Evolutionary conservation across 805 yeast genomes (phyloP).

Genomic region (Kazachstania psychrophila): DNA sequence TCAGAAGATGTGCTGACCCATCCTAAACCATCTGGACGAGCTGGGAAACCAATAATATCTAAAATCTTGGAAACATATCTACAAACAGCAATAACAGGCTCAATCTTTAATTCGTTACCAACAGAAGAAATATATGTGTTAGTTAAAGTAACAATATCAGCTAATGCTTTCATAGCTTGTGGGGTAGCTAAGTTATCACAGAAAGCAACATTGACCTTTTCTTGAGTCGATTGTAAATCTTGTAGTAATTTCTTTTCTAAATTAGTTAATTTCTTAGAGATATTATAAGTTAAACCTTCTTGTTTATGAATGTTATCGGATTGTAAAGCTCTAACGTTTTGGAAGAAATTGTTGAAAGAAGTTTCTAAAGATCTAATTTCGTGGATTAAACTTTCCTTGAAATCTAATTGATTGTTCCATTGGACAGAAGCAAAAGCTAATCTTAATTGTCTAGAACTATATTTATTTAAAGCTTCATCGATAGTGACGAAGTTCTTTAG

Average conservation of each 20-base stretch:
- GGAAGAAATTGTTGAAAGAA: constrained; percentile 72
- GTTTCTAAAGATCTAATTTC: constrained; percentile 76
- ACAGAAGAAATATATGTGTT: constrained; percentile 65
- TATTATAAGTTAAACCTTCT: constrained; percentile 32
- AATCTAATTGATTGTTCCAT: constrained; percentile 91
- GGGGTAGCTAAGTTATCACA: constrained; percentile 86
- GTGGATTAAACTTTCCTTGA: constrained; percentile 66
- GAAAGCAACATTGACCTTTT: constrained; percentile 62
- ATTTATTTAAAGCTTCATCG: constrained; percentile 70
- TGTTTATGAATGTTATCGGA: constrained; percentile 50
- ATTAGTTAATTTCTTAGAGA: constrained; percentile 52
- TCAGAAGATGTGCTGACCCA: constrained; percentile 48
- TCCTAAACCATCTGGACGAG: constrained; percentile 64
- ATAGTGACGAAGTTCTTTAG: constrained; percentile 92
- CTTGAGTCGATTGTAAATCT: constrained; percentile 43
- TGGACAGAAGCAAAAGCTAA: constrained; percentile 82
- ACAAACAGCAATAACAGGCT: constrained; percentile 55
- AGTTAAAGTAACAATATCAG: constrained; percentile 59
- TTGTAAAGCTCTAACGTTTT: constrained; percentile 73
- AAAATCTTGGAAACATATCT: constrained; percentile 65
- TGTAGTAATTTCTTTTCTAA: constrained; percentile 48
- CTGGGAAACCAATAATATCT: constrained; percentile 64
- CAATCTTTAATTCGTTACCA: constrained; percentile 46
- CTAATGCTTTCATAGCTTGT: constrained; percentile 51
- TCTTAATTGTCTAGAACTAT: constrained; percentile 74